A percentile compares a stretch with the other conserved stretches of the same genome.
Evolutionary conservation across 148 eudicot species (phyloP).

Genomic region (Spergularia bocconei): DNA sequence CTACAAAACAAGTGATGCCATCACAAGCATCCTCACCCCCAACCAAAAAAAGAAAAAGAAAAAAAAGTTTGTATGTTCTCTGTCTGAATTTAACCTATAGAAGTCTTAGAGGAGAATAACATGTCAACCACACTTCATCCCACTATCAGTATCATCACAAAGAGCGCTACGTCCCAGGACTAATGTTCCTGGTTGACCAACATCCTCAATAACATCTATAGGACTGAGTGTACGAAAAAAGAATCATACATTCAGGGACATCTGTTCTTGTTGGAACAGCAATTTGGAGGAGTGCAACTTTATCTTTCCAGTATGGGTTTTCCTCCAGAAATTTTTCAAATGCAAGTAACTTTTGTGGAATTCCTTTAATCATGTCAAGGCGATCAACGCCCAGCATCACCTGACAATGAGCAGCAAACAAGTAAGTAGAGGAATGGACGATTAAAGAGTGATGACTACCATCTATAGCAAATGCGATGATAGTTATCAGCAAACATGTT

Average conservation of each 20-base stretch:
- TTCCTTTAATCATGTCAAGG: constrained; percentile 98
- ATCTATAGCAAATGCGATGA: background rate
- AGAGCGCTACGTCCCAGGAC: too few species aligned
- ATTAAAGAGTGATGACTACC: background rate
- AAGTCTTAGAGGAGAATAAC: background rate
- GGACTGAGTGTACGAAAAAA: constrained; percentile 7
- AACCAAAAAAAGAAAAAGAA: background rate
- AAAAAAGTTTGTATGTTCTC: background rate
- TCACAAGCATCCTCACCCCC: too few species aligned
- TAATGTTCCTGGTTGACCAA: too few species aligned
- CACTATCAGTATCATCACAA: background rate
- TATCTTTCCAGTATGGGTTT: constrained; percentile 70
- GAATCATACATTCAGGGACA: constrained; percentile 87
- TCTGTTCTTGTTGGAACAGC: constrained; percentile 99
- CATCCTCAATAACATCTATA: too few species aligned
- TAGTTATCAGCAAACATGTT: background rate
- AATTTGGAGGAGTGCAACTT: constrained; percentile 93
- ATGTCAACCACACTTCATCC: background rate
- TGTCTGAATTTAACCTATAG: background rate
- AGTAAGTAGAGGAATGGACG: background rate
- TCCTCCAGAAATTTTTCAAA: constrained; percentile 97
- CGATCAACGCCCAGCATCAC: constrained; percentile 99
- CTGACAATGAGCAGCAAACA: constrained; percentile 32
- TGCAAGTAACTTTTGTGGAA: constrained; percentile 93
- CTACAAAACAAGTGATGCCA: background rate